Conservation (phyloP, 345 rosid species). For the Citrus reticulata region DNA sequence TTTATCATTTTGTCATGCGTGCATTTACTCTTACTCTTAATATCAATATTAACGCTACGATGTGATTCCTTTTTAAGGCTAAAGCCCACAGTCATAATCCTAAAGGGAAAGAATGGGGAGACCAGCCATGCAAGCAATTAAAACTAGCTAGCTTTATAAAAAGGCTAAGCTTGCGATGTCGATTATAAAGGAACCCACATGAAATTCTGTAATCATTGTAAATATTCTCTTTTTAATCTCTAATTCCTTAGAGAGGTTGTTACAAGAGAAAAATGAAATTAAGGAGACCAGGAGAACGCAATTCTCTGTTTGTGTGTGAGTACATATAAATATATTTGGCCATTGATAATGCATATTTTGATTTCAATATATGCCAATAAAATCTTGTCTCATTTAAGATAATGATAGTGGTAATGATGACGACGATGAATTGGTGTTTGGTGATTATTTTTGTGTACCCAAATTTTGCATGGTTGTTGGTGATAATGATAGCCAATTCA, state of each 20-base stretch:
- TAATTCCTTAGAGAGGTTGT: slow-evolving; percentile 1
- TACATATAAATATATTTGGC: not conserved
- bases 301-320: not conserved
- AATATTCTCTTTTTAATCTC: not conserved
- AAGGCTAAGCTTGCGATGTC: slow-evolving; percentile 12
- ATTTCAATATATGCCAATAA: not conserved
- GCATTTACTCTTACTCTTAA: no score
- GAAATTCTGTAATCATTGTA: slow-evolving; percentile 17
- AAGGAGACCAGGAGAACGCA: not conserved
- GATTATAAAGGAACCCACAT: slow-evolving; percentile 6
- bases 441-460: not conserved
- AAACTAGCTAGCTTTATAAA: slow-evolving; percentile 2
- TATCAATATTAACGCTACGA: no score
- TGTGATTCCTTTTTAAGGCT: not conserved
- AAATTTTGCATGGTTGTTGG: slow-evolving; percentile 24
- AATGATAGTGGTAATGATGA: slow-evolving; percentile 17
- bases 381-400: slow-evolving; percentile 16
- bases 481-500: slow-evolving; percentile 11
- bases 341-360: not conserved
- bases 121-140: slow-evolving; percentile 3
- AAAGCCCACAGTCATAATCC: no score
- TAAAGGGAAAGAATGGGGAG: slow-evolving; percentile 1
- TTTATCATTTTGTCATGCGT: no score
- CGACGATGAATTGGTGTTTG: not conserved
- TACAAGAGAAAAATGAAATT: not conserved